Base-by-base conservation (phyloP, 352 stramenopile genomes). In the Phytophthora litchii region DNA sequence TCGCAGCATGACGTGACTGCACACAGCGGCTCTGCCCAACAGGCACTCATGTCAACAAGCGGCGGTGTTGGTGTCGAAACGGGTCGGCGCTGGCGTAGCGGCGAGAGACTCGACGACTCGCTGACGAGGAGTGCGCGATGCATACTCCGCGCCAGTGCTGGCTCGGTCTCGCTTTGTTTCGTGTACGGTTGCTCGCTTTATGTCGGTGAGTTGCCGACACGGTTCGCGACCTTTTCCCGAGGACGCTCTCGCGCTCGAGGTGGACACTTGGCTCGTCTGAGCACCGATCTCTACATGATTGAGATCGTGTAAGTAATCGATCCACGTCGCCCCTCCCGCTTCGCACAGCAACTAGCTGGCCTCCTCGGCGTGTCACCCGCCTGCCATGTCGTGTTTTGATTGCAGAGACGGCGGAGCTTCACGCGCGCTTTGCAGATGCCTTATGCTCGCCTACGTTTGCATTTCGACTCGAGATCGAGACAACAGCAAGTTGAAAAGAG, bases 371-470 rank as follows among this genome's bases (percentile, higher is more conserved):
- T 27, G 23, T 27, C 23, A 27, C 3, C 23, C 23, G 23, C 23
- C 23, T 27, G 5, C 23, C 23, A 27, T 5, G 23, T 27, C 23
- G 43, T 43, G 35, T 21, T 53, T 40, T 61, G 64, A 72, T 72
- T 72, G 64, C 59, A 69, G 58, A 72, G 64, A 63, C 50, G 37
- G 19, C 37, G 50, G 32, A 59, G 54, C 17, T 50, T 49, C 49
- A 25, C 20, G 19, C 17, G 29, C 19, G 54, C 38, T 64, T 50
- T 50, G 46, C 44, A 64, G 45, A 64, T 60, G 57, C 31, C 64
- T 64, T 60, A 58, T 64, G 57, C 40, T 16, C 14, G 36, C 34
- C 60, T 44, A 40, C 27, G 58, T 57, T 68, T 67, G 58, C 27
- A 62, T 57, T 58, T 37, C 21, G 17, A 27, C 17, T 36, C 37